Evolutionary conservation across 768 basidiomycete genomes (phyloP), one percentile per base, ranked within the genome.

Genomic region (Pleurotus eryngii): DNA sequence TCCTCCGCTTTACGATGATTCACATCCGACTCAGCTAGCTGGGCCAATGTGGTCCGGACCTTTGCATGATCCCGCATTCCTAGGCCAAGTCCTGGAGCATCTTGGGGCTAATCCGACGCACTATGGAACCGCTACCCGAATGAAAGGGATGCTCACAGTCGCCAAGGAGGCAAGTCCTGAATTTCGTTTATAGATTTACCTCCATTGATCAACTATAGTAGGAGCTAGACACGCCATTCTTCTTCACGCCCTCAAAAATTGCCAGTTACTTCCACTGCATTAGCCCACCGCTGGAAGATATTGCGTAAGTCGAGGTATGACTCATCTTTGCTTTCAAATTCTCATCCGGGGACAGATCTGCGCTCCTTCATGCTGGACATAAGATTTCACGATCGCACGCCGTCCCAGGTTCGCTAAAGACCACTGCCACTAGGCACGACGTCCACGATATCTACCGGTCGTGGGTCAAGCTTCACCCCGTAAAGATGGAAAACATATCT

Each of bases 31-130:
- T 45, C 60, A 96, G 93, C 67, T 95, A 37, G 92, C 90, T 17
- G 97, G 97, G 1, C 97, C 97, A 0, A 95, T 99, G 91, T 98
- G 97, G 97, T 86, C 89, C 4, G 95, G 89, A 1, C 83, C 88
- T 1, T 72, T 99, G 20, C 97, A 99, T 65, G 81, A 94, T 66
- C 63, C 74, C 1, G 76, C 75, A 5, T 99, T 98, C 64, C 79
- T 93, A 4, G 68, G 73, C n/a, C 82, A 83, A 60, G 86, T 96
- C 12, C 74, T 97, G 27, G 75, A 81, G 18, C 90, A 95, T 64
- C 74, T 95, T 11, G 83, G 87, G 57, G 70, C 68, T 14, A 81
- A 87, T 60, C 68, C 81, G 60, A 75, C 77, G 40, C 79, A 79
- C 40, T 98, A 95, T 65, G 87, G 88, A 8, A 98, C 95, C 0